These are phyloP conservation scores for Hamamelis virginiana DNA, from an alignment of 164 flowering plant species.

Conservation along the genomic window DNA sequence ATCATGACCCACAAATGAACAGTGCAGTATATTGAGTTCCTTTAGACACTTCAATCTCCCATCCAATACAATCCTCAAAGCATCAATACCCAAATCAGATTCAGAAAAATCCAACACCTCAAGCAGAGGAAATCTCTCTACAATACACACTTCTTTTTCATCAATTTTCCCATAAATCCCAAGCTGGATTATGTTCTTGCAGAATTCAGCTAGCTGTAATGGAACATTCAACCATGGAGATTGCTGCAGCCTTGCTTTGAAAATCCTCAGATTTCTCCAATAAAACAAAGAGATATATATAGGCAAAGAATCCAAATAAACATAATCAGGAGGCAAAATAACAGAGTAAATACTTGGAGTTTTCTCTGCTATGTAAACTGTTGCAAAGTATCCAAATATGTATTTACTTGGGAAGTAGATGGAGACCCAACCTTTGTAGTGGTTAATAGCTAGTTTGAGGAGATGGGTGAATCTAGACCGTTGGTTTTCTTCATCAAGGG, in stretches of 20 bases:
- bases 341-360: background rate
- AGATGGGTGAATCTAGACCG: background rate
- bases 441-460: background rate
- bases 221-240: background rate
- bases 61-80: background rate
- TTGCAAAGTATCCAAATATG: background rate
- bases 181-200: background rate
- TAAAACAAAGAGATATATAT: background rate
- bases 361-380: background rate
- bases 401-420: background rate
- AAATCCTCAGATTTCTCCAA: background rate
- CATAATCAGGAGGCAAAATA: background rate
- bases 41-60: background rate
- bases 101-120: background rate
- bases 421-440: background rate
- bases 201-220: background rate
- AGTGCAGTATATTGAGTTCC: background rate
- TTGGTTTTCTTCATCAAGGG: background rate
- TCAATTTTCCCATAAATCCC: background rate
- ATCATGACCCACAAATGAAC: background rate
- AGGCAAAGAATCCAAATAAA: background rate
- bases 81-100: background rate
- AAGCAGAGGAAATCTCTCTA: background rate
- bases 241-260: background rate
- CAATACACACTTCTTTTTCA: background rate